Evolutionary conservation across 805 yeast species (phyloP).

Genomic region (Cyberlindnera japonica): DNA sequence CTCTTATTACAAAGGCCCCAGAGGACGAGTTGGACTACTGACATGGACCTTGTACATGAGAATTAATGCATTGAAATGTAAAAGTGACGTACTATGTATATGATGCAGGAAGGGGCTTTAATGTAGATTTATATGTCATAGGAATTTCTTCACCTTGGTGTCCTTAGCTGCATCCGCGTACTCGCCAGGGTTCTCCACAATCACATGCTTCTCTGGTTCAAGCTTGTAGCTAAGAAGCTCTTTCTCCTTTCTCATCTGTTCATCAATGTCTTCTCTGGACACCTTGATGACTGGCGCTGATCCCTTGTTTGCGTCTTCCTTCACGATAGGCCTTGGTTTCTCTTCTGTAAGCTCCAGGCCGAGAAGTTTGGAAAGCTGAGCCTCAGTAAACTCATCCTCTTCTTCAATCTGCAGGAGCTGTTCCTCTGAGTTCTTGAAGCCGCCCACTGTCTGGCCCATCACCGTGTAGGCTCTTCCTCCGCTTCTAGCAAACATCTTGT

Average conservation of each 20-base stretch:
- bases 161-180: constrained; percentile 35
- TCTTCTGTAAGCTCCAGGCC: constrained; percentile 11
- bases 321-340: neutral
- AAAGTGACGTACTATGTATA: too few relatives aligned
- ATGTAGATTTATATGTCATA: too few relatives aligned
- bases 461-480: constrained; percentile 4
- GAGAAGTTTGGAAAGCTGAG: constrained; percentile 15
- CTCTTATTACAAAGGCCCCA: constrained; percentile 25
- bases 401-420: constrained; percentile 25
- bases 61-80: neutral
- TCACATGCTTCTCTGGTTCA: constrained; percentile 32
- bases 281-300: constrained; percentile 11
- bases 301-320: neutral
- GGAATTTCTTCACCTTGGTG: constrained; percentile 34
- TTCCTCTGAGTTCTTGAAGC: neutral
- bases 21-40: constrained; percentile 35
- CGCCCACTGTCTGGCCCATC: constrained; percentile 8
- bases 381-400: constrained; percentile 22
- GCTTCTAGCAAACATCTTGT: constrained; percentile 29
- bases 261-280: constrained; percentile 15
- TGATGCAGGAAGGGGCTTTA: too few relatives aligned
- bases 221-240: constrained; percentile 29
- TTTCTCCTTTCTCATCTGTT: constrained; percentile 30
- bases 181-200: constrained; percentile 39
- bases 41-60: neutral